Percentiles rank a stretch among this genome's conserved stretches.
Evolutionary conservation across 2,329 filamentous ascomycete genomes (phyloP).

Genomic region (Fusarium caatingaense): DNA sequence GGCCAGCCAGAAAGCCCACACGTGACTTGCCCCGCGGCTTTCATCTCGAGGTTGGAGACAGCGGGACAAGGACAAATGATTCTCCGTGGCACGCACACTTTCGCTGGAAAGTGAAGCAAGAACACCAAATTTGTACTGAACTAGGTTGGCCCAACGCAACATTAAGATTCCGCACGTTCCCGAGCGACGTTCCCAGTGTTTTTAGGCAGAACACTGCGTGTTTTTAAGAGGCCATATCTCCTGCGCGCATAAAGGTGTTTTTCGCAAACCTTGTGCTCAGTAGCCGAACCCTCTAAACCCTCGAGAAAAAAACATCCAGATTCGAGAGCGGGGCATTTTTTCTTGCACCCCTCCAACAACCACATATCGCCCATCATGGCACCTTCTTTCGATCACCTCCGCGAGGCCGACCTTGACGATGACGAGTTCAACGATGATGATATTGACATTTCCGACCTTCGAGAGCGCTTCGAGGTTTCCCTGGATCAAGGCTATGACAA

Average conservation of each 20-base stretch:
- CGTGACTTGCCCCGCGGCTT: conserved; percentile 57
- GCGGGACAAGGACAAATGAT: conserved; percentile 53
- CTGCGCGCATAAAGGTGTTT: conserved; percentile 37
- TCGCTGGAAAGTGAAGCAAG: conserved; percentile 48
- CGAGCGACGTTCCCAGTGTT: conserved; percentile 42
- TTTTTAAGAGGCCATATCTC: conserved; percentile 35
- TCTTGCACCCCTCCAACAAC: conserved; percentile 50
- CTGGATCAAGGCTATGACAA: conserved; percentile 96
- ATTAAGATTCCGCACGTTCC: conserved; percentile 47
- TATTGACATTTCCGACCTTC: conserved; percentile 93
- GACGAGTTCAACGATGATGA: conserved; percentile 92
- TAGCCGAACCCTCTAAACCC: conserved; percentile 35
- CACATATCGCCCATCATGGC: conserved; percentile 76
- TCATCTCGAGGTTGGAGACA: conserved; percentile 22
- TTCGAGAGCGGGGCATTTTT: conserved; percentile 54
- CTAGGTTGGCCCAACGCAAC: conserved; percentile 45
- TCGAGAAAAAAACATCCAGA: conserved; percentile 35
- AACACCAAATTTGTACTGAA: conserved; percentile 55
- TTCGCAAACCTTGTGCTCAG: conserved; percentile 33
- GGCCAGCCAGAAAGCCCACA: conserved; percentile 40
- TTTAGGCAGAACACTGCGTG: conserved; percentile 39
- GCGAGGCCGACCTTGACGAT: conserved; percentile 87
- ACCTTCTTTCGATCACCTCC: conserved; percentile 87
- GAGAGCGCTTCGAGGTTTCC: conserved; percentile 94
- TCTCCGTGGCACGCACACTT: conserved; percentile 57